Percentiles rank a stretch among this genome's conserved stretches.
These are phyloP conservation scores for Protomyces inouyei DNA, from an alignment of 1,139 yeast genomes.

Conservation along the genomic window DNA sequence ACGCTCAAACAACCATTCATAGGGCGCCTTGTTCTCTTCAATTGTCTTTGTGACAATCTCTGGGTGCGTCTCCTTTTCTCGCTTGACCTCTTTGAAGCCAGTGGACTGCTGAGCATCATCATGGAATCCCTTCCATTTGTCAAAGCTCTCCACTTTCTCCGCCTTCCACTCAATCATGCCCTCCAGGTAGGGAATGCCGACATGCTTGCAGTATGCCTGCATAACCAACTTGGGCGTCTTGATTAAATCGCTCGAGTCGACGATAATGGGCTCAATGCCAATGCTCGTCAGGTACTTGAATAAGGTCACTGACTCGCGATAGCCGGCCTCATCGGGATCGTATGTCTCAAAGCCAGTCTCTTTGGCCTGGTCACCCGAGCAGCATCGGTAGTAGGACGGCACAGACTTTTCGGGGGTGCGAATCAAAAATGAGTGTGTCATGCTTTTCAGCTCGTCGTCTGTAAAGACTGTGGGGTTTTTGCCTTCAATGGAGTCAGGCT, in stretches of 20 bases:
- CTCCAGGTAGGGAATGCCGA: conserved; percentile 34
- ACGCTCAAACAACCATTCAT: conserved; percentile 3
- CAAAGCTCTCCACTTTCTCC: conserved; percentile 34
- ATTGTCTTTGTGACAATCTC: conserved; percentile 19
- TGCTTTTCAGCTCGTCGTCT: conserved; percentile 29
- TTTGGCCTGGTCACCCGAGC: conserved; percentile 36
- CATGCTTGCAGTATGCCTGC: conserved; percentile 33
- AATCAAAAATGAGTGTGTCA: conserved; percentile 36
- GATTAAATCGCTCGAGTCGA: conserved; percentile 36
- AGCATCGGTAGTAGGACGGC: conserved; percentile 37
- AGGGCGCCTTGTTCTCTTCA: conserved; percentile 15
- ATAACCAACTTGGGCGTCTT: conserved; percentile 35
- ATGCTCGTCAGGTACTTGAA: conserved; percentile 34
- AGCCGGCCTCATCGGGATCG: conserved; percentile 36
- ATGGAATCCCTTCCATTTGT: conserved; percentile 38
- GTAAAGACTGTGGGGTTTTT: conserved; percentile 31
- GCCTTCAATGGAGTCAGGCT: conserved; percentile 2
- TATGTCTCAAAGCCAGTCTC: conserved; percentile 36
- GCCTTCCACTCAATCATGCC: conserved; percentile 36
- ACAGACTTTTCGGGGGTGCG: conserved; percentile 37
- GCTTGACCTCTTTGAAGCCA: conserved; percentile 33
- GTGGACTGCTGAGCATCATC: conserved; percentile 36
- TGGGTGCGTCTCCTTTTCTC: conserved; percentile 16
- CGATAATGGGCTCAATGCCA: conserved; percentile 33
- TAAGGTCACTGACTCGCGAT: conserved; percentile 36